Base-by-base conservation (phyloP, 1,139 yeast species). In the Arxiozyma heterogenica region DNA sequence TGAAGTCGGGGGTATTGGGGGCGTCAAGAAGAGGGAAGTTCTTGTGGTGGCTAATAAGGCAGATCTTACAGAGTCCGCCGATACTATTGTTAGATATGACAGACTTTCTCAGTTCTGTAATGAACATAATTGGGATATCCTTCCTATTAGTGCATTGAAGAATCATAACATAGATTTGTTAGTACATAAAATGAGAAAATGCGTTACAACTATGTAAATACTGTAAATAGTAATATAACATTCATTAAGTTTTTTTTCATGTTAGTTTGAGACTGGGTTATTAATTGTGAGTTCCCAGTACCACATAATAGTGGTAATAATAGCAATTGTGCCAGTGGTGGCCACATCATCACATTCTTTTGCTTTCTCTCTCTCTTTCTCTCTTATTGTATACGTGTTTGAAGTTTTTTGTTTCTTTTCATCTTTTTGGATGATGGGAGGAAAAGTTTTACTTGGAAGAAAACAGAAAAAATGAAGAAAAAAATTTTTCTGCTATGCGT, bases 41-140 rank as follows among this genome's bases (percentile, higher is more conserved):
- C 74, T 91, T 55, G 81, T 93, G 18, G 88, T 90, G 20, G 96
- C 94, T 20, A 90, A 96, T 18, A 93, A 93, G 68, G 98, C 96
- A 0, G 98, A 93, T 67, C 66, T 88, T 30, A 79, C 76, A 15
- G 41, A 38, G 9, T 45, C 47, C 46, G 77, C 72, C 2, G 71
- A 58, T 11, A 61, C 30, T 73, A 77, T 47, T 74, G 70, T 30
- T 7, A 78, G 74, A 51, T 89, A 72, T 61, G 51, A 52, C 1
- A 53, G 52, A 11, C 71, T 89, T 49, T 73, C 71, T 53, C 62
- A 69, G 1, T 81, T 72, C 61, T 78, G 81, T 42, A 68, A 68
- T 3, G 62, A 63, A 0, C 66, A 65, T 3, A 72, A 68, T 0
- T 89, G 96, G 95, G 80, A 80, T 57, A 75, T 83, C 43, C 78